phyloP scores from a whole-genome alignment of 345 rosid genomes.

The Brassica nigra region DNA sequence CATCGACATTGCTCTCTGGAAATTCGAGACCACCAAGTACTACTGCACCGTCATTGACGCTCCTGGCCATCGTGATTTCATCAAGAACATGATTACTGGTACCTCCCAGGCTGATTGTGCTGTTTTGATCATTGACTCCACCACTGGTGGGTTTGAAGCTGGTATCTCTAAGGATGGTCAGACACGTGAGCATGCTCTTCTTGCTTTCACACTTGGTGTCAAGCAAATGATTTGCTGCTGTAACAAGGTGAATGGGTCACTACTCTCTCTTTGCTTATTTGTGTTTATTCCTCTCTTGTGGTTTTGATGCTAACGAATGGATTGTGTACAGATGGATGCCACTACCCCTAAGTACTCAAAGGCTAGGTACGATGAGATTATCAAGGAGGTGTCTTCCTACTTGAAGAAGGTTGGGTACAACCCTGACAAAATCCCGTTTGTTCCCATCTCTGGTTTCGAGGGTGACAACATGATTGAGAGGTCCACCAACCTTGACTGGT shows the following conservation, averaged over 20 bases:
- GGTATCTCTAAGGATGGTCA: not conserved
- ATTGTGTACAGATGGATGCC: constrained; percentile 45
- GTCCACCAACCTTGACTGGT: constrained; percentile 57
- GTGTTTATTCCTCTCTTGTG: not conserved
- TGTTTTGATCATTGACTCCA: not conserved
- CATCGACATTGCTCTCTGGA: not conserved
- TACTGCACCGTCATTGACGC: not conserved
- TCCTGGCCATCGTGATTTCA: not conserved
- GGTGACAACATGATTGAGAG: constrained; percentile 61
- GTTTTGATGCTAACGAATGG: not conserved
- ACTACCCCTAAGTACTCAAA: constrained; percentile 57
- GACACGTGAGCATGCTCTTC: not conserved
- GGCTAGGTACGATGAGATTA: constrained; percentile 53
- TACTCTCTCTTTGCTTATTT: not conserved
- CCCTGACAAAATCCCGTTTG: constrained; percentile 52
- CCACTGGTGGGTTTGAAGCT: not conserved
- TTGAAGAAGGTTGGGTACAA: constrained; percentile 57
- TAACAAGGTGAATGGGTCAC: not conserved
- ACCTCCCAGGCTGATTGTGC: not conserved
- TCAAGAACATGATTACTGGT: not conserved
- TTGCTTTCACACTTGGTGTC: not conserved
- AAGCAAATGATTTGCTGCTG: not conserved
- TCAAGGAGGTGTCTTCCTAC: constrained; percentile 57
- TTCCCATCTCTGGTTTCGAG: constrained; percentile 55
- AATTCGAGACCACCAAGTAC: not conserved